Conservation (phyloP, 495 filamentous ascomycete species). For the Ramalina intermedia region DNA sequence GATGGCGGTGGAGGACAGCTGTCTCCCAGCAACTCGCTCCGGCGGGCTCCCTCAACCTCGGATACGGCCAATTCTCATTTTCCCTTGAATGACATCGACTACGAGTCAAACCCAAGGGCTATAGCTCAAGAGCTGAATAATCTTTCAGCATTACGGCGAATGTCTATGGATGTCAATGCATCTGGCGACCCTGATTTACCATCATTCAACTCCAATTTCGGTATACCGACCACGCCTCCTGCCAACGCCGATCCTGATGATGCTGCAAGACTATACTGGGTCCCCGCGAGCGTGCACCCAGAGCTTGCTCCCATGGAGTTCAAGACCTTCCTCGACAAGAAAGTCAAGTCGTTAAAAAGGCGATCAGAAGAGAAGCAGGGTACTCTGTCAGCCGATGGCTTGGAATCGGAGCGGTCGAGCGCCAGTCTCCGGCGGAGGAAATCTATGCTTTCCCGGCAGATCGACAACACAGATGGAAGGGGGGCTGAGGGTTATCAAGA, state of each 20-base stretch:
- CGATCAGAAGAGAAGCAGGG: conserved; percentile 51
- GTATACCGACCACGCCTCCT: conserved; percentile 59
- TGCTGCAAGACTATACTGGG: conserved; percentile 82
- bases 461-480: conserved; percentile 54
- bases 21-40: conserved; percentile 45
- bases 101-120: conserved; percentile 75
- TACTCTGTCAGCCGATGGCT: conserved; percentile 49
- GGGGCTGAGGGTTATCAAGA: conserved; percentile 59
- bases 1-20: conserved; percentile 36
- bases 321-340: conserved; percentile 88
- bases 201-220: conserved; percentile 49
- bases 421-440: conserved; percentile 69
- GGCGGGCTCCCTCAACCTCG: conserved; percentile 33
- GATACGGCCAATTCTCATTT: conserved; percentile 64
- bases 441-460: conserved; percentile 88
- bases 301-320: conserved; percentile 94
- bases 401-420: conserved; percentile 44
- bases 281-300: conserved; percentile 84
- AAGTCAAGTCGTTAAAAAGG: conserved; percentile 75
- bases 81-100: conserved; percentile 83
- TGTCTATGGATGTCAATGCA: conserved; percentile 96
- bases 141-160: conserved; percentile 81
- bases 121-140: conserved; percentile 94
- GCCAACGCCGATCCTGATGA: conserved; percentile 71
- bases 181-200: conserved; percentile 88